phyloP scores from a whole-genome alignment of 352 stramenopile genomes.

The Phytophthora lateralis region DNA sequence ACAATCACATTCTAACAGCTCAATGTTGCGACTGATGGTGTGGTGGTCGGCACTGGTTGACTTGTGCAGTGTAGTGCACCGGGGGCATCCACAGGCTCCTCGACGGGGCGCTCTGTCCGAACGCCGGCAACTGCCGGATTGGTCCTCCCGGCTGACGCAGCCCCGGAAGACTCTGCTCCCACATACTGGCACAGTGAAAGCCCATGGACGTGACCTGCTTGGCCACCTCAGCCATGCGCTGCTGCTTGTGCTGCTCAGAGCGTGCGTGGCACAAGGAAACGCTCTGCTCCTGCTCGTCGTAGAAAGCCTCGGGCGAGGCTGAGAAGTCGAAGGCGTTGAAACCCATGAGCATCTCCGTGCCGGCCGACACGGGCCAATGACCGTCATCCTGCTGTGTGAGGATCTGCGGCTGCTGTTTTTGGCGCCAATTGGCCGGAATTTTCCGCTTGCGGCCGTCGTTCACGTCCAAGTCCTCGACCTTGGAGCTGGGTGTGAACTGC shows the following conservation, averaged over 20 bases:
- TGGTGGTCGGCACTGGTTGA: slow-evolving; percentile 2
- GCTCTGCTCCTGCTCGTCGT: slow-evolving; percentile 1
- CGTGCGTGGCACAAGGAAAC: neutral
- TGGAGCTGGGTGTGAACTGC: neutral
- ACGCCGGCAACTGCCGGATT: slow-evolving; percentile 22
- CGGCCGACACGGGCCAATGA: slow-evolving; percentile 18
- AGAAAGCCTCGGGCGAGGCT: slow-evolving; percentile 38
- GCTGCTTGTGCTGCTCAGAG: slow-evolving; percentile 11
- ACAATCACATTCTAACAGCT: neutral
- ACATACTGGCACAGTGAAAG: slow-evolving; percentile 37
- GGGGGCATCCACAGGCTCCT: slow-evolving; percentile 21
- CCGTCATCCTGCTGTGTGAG: slow-evolving; percentile 20
- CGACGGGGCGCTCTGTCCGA: slow-evolving; percentile 25
- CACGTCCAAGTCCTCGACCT: slow-evolving; percentile 16
- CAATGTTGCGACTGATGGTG: slow-evolving; percentile 22
- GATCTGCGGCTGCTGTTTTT: slow-evolving; percentile 20
- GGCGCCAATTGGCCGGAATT: slow-evolving; percentile 32
- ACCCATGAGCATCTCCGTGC: slow-evolving; percentile 28
- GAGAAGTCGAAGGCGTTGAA: slow-evolving; percentile 53
- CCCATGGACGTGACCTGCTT: slow-evolving; percentile 30
- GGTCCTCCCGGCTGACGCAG: slow-evolving; percentile 4
- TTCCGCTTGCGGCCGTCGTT: slow-evolving; percentile 44
- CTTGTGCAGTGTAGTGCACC: neutral
- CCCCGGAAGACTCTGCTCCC: slow-evolving; percentile 30
- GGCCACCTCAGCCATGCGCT: slow-evolving; percentile 17